A percentile compares a stretch with the other conserved stretches of the same genome.
Conservation (phyloP, 768 basidiomycete species). For the Exidia glandulosa region DNA sequence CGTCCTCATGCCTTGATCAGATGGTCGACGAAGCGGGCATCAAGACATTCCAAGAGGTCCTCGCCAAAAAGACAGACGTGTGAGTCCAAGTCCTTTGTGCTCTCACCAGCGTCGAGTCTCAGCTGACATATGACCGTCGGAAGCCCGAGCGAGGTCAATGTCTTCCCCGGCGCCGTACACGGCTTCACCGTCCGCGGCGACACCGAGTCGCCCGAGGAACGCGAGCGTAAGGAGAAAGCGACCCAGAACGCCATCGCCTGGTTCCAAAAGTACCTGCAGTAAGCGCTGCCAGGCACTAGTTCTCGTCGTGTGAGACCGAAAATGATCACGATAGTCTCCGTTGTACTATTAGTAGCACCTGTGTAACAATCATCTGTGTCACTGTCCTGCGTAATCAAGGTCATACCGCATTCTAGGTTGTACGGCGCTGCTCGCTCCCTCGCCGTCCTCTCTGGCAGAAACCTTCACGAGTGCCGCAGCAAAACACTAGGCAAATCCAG, state of each 20-base stretch:
- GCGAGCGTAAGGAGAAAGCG: slow-evolving; percentile 18
- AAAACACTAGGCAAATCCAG: too few relatives aligned
- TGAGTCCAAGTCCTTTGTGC: background rate
- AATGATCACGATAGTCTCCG: too few relatives aligned
- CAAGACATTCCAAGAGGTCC: background rate
- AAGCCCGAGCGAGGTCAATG: slow-evolving; percentile 12
- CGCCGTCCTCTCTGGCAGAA: too few relatives aligned
- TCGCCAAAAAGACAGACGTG: background rate
- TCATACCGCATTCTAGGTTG: too few relatives aligned
- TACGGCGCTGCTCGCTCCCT: too few relatives aligned
- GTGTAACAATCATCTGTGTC: too few relatives aligned
- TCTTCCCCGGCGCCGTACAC: slow-evolving; percentile 13
- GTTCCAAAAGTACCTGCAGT: slow-evolving; percentile 10
- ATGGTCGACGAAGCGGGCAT: background rate
- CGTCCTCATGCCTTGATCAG: background rate
- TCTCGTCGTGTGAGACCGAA: background rate
- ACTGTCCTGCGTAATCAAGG: too few relatives aligned
- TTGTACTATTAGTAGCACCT: too few relatives aligned
- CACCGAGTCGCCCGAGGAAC: slow-evolving; percentile 13
- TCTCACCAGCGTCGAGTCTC: background rate
- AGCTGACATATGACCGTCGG: background rate
- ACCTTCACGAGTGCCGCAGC: too few relatives aligned
- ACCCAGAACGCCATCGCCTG: slow-evolving; percentile 14
- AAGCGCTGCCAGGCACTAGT: background rate
- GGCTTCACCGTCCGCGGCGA: slow-evolving; percentile 24